Conservation (phyloP, 805 yeast species). For the Teunomyces barrocoloradensis region DNA sequence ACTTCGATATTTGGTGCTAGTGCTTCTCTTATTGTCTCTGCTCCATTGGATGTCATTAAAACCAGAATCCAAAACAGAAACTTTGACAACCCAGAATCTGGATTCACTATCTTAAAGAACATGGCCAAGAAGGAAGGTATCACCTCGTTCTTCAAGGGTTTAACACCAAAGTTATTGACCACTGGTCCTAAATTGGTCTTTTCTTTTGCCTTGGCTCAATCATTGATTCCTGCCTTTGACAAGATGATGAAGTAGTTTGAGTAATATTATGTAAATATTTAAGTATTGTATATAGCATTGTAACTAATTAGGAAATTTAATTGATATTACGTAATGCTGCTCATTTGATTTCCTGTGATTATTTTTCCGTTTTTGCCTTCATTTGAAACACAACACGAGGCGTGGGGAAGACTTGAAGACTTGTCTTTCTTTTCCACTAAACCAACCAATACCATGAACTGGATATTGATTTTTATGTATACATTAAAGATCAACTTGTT, state of each 20-base stretch:
- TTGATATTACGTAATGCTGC: neutral
- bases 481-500: conserved; percentile 37
- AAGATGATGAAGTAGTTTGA: conserved; percentile 45
- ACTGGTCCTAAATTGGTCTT: conserved; percentile 98
- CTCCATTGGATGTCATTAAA: conserved; percentile 97
- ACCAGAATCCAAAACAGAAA: conserved; percentile 97
- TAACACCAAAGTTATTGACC: conserved; percentile 92
- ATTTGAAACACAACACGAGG: neutral
- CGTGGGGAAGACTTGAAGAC: neutral
- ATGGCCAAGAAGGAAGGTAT: conserved; percentile 91
- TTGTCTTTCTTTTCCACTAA: neutral
- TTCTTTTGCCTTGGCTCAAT: conserved; percentile 96
- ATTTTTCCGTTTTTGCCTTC: neutral
- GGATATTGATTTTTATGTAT: conserved; percentile 32
- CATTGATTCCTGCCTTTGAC: conserved; percentile 95
- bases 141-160: conserved; percentile 90
- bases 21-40: conserved; percentile 93
- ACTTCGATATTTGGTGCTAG: conserved; percentile 96
- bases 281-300: neutral
- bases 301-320: conserved; percentile 1
- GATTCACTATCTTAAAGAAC: conserved; percentile 87
- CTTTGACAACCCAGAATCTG: conserved; percentile 94
- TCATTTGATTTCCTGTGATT: neutral
- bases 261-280: neutral
- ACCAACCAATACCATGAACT: conserved; percentile 25